Base-by-base conservation (phyloP, 2,329 filamentous ascomycete species). In the Cladosporium phlei region DNA sequence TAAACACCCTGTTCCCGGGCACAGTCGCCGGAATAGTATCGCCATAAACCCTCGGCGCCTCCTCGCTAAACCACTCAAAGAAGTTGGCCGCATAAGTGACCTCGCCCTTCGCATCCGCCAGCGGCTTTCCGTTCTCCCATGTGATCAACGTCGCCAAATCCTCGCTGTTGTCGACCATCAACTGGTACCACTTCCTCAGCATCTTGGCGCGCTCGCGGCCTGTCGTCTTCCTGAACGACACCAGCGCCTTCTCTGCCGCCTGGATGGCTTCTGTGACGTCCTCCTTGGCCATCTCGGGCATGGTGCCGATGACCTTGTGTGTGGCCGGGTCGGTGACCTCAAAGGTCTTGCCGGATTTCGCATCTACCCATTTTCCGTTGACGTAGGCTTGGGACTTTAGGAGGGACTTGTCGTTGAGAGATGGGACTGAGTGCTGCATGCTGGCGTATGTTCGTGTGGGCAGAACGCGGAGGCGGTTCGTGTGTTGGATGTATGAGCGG, bases 311-410 rank as follows among this genome's bases (percentile, higher is more conserved):
- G 29, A 86, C 68, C 57, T 85, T 78, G 55, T 86, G 86, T 8
- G 88, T 88, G 2, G 88, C 83, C 7, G 93, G 93, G 66, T 98
- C 89, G 83, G 57, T 76, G 50, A 96, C 87, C 65, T 93, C 83
- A 67, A 97, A 98, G 35, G 88, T 95, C 77, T 94, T 83, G 63
- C 88, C 88, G 1, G 88, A 95, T 61, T 82, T 80, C 57, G 91
- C 87, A 58, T 78, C 77, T 52, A 94, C 79, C 87, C 90, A 98
- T 77, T 95, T 79, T 61, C 93, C 93, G 65, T 98, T 91, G 62
- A 97, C 83, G 64, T 91, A 96, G 60, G 82, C 71, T 64, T 90
- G 79, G 57, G 84, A 80, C 73, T 94, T 96, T 60, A 97, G 79
- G 50, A 98, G 78, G 19, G 67, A 71, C 52, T 68, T 67, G 58